Conservation (phyloP, 148 eudicot species). For the Beta vulgaris region DNA sequence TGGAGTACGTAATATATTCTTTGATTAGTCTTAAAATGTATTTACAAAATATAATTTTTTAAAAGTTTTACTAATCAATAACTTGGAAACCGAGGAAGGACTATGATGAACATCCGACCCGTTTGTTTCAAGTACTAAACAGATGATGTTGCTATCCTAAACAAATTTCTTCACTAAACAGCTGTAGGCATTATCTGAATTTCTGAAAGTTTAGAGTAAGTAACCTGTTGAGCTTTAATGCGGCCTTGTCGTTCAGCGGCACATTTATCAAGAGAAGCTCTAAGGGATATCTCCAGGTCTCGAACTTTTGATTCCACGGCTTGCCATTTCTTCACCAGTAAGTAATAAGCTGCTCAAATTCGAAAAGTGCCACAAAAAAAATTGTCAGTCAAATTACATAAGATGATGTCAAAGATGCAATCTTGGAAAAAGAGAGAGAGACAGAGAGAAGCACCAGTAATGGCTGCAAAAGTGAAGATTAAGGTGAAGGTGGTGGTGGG, state of each 20-base stretch:
- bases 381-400: background rate
- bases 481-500: constrained; percentile 37
- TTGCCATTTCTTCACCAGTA: constrained; percentile 46
- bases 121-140: too few relatives aligned
- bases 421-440: background rate
- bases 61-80: too few relatives aligned
- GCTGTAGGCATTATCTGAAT: background rate
- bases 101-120: too few relatives aligned
- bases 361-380: background rate
- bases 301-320: constrained; percentile 36
- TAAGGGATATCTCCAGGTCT: constrained; percentile 55
- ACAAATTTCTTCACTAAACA: too few relatives aligned
- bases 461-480: constrained; percentile 38
- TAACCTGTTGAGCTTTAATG: constrained; percentile 81
- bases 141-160: too few relatives aligned
- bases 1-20: too few relatives aligned
- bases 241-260: constrained; percentile 90
- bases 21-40: too few relatives aligned
- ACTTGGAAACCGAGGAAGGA: too few relatives aligned
- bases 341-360: constrained; percentile 29
- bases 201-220: background rate
- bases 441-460: constrained; percentile 28
- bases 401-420: background rate
- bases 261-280: constrained; percentile 44
- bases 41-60: too few relatives aligned